phyloP scores from a whole-genome alignment of 192 early-diverging fungal genomes.

The Pilaira anomala region DNA sequence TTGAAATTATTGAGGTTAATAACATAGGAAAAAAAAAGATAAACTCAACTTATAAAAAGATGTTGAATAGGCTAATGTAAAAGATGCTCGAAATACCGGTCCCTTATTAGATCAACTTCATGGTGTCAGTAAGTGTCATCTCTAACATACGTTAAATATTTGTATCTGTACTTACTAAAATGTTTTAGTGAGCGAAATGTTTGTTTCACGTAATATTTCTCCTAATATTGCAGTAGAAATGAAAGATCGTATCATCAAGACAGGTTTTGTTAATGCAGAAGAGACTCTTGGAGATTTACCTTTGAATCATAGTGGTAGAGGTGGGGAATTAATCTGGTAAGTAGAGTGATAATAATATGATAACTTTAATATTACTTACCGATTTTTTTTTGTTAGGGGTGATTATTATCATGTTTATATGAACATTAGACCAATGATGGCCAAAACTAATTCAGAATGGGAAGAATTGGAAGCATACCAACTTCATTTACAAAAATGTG shows the following conservation, averaged over 20 bases:
- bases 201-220: neutral
- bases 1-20: slow-evolving; percentile 41
- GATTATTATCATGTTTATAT: slow-evolving; percentile 9
- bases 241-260: neutral
- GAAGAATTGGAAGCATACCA: too few relatives aligned
- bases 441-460: too few relatives aligned
- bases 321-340: slow-evolving; percentile 15
- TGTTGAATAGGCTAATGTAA: neutral
- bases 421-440: slow-evolving; percentile 1
- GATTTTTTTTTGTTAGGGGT: neutral
- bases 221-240: slow-evolving; percentile 1
- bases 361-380: neutral
- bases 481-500: too few relatives aligned
- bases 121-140: neutral
- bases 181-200: neutral
- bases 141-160: neutral
- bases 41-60: neutral
- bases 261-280: neutral
- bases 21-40: neutral
- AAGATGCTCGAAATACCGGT: neutral
- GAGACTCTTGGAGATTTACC: neutral
- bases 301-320: slow-evolving; percentile 8
- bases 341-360: neutral
- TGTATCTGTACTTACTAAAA: neutral
- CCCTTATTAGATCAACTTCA: neutral